A percentile compares a stretch with the other conserved stretches of the same genome.
Evolutionary conservation across 2,329 filamentous ascomycete genomes (phyloP).

Genomic region (Lecanicillium sp.): DNA sequence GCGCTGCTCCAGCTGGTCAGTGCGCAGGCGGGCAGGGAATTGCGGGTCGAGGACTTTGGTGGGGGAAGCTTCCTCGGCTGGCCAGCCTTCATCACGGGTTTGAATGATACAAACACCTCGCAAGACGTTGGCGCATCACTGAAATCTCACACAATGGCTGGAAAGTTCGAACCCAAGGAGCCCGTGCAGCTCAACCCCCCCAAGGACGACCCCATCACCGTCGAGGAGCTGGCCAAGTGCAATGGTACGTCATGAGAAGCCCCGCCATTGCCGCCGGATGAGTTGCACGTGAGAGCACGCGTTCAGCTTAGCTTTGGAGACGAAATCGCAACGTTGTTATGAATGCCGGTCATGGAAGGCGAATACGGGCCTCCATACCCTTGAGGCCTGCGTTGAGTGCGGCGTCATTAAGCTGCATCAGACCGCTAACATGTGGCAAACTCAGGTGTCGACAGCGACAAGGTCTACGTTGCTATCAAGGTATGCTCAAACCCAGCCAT

Average conservation of each 20-base stretch:
- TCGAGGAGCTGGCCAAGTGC: slow-evolving; percentile 71
- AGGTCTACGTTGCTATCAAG: slow-evolving; percentile 66
- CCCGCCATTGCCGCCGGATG: not conserved
- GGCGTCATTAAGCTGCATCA: not conserved
- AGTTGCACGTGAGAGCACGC: slow-evolving; percentile 2
- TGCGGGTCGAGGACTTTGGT: slow-evolving; percentile 11
- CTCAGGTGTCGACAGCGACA: slow-evolving; percentile 57
- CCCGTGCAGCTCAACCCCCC: slow-evolving; percentile 73
- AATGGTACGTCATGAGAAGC: slow-evolving; percentile 57
- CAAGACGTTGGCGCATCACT: not conserved
- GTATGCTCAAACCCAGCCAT: slow-evolving; percentile 29
- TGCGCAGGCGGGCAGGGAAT: slow-evolving; percentile 1
- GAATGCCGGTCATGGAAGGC: no score
- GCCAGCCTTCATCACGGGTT: not conserved
- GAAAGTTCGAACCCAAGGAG: slow-evolving; percentile 72
- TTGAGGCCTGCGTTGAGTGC: not conserved
- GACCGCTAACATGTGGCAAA: slow-evolving; percentile 18
- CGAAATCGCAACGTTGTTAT: not conserved
- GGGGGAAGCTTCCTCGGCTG: slow-evolving; percentile 11
- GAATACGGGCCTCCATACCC: no score
- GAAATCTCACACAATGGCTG: slow-evolving; percentile 41
- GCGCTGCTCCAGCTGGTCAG: not conserved
- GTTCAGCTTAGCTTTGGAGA: not conserved
- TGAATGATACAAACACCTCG: slow-evolving; percentile 5
- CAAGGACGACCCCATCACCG: slow-evolving; percentile 80